Base-by-base conservation (phyloP, 225 moss, liverwort and hornwort genomes). In the Antitrichia curtipendula region DNA sequence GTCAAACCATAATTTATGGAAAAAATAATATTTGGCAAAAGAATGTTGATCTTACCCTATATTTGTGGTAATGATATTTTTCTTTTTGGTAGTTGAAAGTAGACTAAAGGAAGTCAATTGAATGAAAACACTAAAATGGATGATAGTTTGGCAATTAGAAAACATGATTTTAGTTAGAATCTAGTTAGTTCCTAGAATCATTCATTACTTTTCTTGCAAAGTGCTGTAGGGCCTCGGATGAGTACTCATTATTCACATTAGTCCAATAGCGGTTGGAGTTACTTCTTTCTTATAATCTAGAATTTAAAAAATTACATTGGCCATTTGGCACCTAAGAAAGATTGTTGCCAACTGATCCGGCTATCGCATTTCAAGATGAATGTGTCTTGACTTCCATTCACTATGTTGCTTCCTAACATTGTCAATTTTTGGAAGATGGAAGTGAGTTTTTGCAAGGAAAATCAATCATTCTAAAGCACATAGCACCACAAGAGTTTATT, bases 281-380 rank as follows among this genome's bases (percentile, higher is more conserved):
- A 16, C 28, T 29, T 72, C 28, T 43, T 3, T 71, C 5, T 45
- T 0, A 29, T 0, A 45, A 72, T 45, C 16, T 73, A 29, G 6
- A 17, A 71, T 28, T 71, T 3, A 28, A 43, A 43, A 71, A 10
- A 7, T 23, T 38, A 2, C 16, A 70, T 15, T 41, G 9, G 4
- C 3, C 3, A 16, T 71, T 43, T 27, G 13, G 9, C 1, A 47
- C 2, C 0, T 1, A 10, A 12, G 4, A 47, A 31, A 11, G 4
- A 31, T 49, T 19, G 1, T 47, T 12, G 47, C 18, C 47, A 17
- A 0, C 2, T 0, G 1, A 1, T 31, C 1, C 6, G 2, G 1
- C 18, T 73, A 73, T 31, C 2, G 7, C 9, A 31, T 31, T 19
- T 73, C 12, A 31, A 29, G 9, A 47, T 17, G 29, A 73, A 47